These are phyloP conservation scores for Ogataea paradorogensis DNA, from an alignment of 805 yeast genomes.

Conservation along the genomic window DNA sequence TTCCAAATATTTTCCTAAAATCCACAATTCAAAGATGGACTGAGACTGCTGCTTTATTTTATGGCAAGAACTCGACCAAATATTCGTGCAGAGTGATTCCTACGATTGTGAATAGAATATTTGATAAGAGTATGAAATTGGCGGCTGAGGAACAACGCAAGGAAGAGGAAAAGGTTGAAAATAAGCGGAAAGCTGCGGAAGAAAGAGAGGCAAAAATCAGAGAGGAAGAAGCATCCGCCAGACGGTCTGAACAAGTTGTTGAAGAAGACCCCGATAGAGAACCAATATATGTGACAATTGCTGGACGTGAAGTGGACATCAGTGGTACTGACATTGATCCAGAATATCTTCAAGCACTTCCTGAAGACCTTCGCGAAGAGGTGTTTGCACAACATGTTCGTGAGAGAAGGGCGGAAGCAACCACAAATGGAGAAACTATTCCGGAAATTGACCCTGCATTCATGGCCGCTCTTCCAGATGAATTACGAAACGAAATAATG, in stretches of 20 bases:
- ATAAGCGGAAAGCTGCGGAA: slow-evolving; percentile 29
- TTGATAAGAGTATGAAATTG: slow-evolving; percentile 44
- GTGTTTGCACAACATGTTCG: slow-evolving; percentile 82
- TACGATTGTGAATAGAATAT: slow-evolving; percentile 45
- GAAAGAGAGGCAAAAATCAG: slow-evolving; percentile 29
- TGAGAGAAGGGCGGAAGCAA: slow-evolving; percentile 62
- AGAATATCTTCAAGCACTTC: slow-evolving; percentile 82
- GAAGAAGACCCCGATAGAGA: slow-evolving; percentile 25
- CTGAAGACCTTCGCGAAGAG: slow-evolving; percentile 90
- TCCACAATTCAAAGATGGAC: slow-evolving; percentile 66
- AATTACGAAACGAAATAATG: slow-evolving; percentile 22
- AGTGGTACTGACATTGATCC: slow-evolving; percentile 92
- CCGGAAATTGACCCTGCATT: slow-evolving; percentile 79
- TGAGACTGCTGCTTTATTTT: slow-evolving; percentile 51
- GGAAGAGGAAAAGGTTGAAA: slow-evolving; percentile 27
- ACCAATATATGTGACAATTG: slow-evolving; percentile 70
- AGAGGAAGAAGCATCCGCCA: slow-evolving; percentile 35
- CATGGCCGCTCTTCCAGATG: slow-evolving; percentile 72
- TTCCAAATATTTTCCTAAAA: slow-evolving; percentile 22
- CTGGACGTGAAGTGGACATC: slow-evolving; percentile 77
- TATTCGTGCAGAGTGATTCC: slow-evolving; percentile 38
- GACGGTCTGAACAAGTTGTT: slow-evolving; percentile 14
- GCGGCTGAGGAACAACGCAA: slow-evolving; percentile 31
- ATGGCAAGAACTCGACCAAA: slow-evolving; percentile 38
- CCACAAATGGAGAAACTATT: slow-evolving; percentile 40